These are phyloP conservation scores for Solanum ahanhuiri DNA, from an alignment of 257 asterid genomes.

Conservation along the genomic window DNA sequence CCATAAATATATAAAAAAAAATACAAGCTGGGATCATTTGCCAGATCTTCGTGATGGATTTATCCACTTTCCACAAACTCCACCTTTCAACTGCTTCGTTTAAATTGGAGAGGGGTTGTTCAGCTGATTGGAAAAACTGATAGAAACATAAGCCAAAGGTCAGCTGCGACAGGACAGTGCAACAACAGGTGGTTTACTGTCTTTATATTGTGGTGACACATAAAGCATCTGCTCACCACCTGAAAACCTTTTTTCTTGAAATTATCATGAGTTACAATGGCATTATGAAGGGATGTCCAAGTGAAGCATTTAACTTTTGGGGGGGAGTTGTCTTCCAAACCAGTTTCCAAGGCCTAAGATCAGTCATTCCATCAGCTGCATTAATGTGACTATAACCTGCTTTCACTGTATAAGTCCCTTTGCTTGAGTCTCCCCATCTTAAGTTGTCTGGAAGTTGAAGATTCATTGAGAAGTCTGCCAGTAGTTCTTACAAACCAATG, in stretches of 20 bases:
- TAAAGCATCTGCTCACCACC: neutral
- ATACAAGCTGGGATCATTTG: neutral
- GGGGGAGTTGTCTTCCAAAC: neutral
- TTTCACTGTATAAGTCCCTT: neutral
- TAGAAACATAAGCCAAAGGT: neutral
- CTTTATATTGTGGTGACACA: neutral
- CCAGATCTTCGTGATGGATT: neutral
- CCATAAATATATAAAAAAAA: neutral
- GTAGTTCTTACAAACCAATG: neutral
- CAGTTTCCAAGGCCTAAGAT: neutral
- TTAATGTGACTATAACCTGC: neutral
- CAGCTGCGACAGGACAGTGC: neutral
- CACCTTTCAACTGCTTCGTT: neutral
- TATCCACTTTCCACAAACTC: neutral
- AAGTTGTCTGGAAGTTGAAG: neutral
- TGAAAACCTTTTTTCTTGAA: neutral
- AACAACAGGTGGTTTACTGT: neutral
- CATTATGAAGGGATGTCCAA: neutral
- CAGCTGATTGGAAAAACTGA: neutral
- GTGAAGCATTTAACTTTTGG: neutral
- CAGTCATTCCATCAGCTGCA: neutral
- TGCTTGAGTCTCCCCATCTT: neutral
- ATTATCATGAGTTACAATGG: neutral
- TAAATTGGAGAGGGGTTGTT: neutral
- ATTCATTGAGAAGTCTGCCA: neutral